These are phyloP conservation scores for Luvunga scandens DNA, from an alignment of 345 rosid genomes.

Conservation along the genomic window DNA sequence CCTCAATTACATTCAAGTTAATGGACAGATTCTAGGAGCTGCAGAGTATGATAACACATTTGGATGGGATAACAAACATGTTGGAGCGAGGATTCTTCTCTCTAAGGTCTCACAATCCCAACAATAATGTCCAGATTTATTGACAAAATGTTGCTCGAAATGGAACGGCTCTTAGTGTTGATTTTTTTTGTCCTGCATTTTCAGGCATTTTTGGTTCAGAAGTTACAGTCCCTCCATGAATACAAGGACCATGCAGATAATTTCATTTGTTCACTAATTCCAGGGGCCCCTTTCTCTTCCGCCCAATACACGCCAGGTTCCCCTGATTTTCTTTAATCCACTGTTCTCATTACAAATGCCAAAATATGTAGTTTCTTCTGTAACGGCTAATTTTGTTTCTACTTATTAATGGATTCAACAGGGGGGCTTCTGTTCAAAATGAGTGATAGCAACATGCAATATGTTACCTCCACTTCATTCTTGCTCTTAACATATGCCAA, in stretches of 20 bases:
- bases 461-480: conserved; percentile 66
- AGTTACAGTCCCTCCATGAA: conserved; percentile 66
- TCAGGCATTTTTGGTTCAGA: conserved; percentile 79
- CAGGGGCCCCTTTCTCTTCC: conserved; percentile 81
- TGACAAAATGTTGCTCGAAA: not conserved
- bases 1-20: conserved; percentile 65
- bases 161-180: not conserved
- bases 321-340: not conserved
- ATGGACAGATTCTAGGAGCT: conserved; percentile 87
- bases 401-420: conserved; percentile 16
- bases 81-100: conserved; percentile 88
- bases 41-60: conserved; percentile 79
- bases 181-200: not conserved
- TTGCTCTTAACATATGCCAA: conserved; percentile 66
- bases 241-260: conserved; percentile 97
- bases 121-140: not conserved
- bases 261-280: conserved; percentile 88
- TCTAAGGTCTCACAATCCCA: conserved; percentile 54
- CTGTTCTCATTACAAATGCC: not conserved
- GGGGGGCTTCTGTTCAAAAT: conserved; percentile 79
- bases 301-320: conserved; percentile 84
- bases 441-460: conserved; percentile 68
- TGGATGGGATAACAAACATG: conserved; percentile 98
- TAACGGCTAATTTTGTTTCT: conserved; percentile 28
- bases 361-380: not conserved